Conservation (phyloP, 1,284 basidiomycete species). For the Dichomitus squalens region DNA sequence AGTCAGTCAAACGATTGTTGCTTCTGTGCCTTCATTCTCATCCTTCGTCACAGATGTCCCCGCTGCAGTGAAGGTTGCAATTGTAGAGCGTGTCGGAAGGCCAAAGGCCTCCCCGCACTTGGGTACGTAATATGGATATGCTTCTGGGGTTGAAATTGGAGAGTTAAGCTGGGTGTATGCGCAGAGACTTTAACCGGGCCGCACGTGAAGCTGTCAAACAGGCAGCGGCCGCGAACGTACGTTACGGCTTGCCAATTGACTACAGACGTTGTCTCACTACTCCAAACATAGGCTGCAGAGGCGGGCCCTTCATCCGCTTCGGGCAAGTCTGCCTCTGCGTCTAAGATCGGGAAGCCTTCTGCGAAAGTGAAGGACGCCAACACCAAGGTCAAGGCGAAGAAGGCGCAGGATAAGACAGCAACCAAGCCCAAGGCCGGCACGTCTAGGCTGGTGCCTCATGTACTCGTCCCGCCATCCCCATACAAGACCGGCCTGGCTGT, state of each 20-base stretch:
- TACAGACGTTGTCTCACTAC: no score
- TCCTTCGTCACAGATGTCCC: slow-evolving; percentile 54
- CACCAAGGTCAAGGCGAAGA: not conserved
- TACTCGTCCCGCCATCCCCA: slow-evolving; percentile 18
- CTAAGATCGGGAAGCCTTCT: not conserved
- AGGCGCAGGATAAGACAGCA: not conserved
- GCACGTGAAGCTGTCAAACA: slow-evolving; percentile 36
- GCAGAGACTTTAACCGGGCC: slow-evolving; percentile 39
- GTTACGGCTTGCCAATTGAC: no score
- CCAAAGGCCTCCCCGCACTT: slow-evolving; percentile 57
- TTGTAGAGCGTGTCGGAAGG: slow-evolving; percentile 64
- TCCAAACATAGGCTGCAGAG: no score
- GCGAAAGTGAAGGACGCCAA: not conserved
- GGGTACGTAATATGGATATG: slow-evolving; percentile 45
- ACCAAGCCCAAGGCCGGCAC: not conserved
- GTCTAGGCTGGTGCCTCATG: slow-evolving; percentile 11
- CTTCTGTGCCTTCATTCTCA: not conserved
- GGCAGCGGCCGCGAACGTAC: not conserved
- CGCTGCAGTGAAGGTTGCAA: slow-evolving; percentile 67
- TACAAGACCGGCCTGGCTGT: slow-evolving; percentile 21
- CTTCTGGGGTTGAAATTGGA: not conserved
- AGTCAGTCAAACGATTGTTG: slow-evolving; percentile 40
- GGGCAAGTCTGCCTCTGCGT: not conserved
- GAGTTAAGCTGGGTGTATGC: slow-evolving; percentile 1
- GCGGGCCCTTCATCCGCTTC: not conserved